These are phyloP conservation scores for Russula sp. DNA, from an alignment of 768 basidiomycete genomes.

Conservation along the genomic window DNA sequence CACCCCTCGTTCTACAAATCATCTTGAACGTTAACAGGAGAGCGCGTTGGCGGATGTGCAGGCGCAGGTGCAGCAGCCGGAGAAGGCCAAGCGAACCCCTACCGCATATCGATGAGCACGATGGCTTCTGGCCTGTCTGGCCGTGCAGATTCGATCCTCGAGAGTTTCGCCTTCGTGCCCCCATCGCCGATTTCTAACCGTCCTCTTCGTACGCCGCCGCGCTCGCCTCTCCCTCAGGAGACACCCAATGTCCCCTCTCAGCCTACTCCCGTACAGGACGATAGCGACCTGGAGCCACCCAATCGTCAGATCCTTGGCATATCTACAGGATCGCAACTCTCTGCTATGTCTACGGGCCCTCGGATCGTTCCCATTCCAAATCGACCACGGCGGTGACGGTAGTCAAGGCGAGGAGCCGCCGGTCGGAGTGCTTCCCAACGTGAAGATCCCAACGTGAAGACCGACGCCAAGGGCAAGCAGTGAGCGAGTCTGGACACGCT, in stretches of 20 bases:
- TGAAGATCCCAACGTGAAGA: neutral
- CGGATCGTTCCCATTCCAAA: slow-evolving; percentile 82
- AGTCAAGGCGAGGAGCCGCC: slow-evolving; percentile 18
- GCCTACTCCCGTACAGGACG: slow-evolving; percentile 8
- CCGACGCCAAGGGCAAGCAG: slow-evolving; percentile 37
- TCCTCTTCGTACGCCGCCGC: slow-evolving; percentile 67
- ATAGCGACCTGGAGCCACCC: slow-evolving; percentile 38
- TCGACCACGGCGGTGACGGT: slow-evolving; percentile 49
- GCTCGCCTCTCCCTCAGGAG: slow-evolving; percentile 64
- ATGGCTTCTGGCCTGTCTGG: slow-evolving; percentile 63
- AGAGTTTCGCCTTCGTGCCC: slow-evolving; percentile 85
- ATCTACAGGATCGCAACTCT: slow-evolving; percentile 71
- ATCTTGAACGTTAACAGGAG: slow-evolving; percentile 62
- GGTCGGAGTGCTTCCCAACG: neutral
- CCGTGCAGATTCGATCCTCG: slow-evolving; percentile 76
- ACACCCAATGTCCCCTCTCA: slow-evolving; percentile 12
- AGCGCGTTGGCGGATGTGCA: slow-evolving; percentile 47
- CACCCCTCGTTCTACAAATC: slow-evolving; percentile 26
- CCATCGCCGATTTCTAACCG: slow-evolving; percentile 85
- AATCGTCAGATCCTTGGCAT: slow-evolving; percentile 58
- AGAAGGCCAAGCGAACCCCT: slow-evolving; percentile 39
- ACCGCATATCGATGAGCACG: slow-evolving; percentile 30
- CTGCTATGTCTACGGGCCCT: slow-evolving; percentile 73
- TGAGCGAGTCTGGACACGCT: slow-evolving; percentile 83
- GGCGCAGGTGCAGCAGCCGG: slow-evolving; percentile 38